A percentile compares a stretch with the other conserved stretches of the same genome.
phyloP scores from a whole-genome alignment of 768 basidiomycete species.

The Suillus clintonianus region DNA sequence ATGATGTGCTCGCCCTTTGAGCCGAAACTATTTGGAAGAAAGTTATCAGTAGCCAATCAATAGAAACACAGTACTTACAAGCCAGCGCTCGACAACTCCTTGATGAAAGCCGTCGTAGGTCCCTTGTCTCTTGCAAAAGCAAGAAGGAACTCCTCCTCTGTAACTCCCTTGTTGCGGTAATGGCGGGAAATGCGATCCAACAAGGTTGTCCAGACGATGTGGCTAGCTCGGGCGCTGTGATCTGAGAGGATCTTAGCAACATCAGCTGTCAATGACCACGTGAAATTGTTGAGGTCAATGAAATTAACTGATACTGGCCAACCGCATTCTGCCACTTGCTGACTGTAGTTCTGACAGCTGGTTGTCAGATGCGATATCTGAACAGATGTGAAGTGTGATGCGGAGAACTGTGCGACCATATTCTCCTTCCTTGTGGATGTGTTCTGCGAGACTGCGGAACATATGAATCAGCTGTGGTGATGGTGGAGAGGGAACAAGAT shows the following conservation, averaged over 20 bases:
- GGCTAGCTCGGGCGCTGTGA: not conserved
- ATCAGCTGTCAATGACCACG: not conserved
- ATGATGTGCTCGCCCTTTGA: not conserved
- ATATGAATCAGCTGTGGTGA: too few relatives aligned
- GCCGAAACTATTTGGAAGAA: not conserved
- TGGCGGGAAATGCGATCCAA: not conserved
- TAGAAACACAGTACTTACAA: not conserved
- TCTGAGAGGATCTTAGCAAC: not conserved
- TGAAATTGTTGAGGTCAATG: not conserved
- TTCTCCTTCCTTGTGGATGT: too few relatives aligned
- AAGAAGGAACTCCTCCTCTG: not conserved
- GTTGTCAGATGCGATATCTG: too few relatives aligned
- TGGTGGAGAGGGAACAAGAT: too few relatives aligned
- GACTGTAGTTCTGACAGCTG: too few relatives aligned
- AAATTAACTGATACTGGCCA: not conserved
- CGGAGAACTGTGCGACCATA: too few relatives aligned
- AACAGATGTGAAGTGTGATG: too few relatives aligned
- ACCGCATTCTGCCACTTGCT: not conserved
- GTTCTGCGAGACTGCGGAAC: too few relatives aligned
- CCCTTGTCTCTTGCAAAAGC: not conserved
- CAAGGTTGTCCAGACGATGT: not conserved
- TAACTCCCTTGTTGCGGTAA: not conserved
- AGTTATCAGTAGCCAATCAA: not conserved
- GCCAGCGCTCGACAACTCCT: not conserved
- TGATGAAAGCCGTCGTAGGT: not conserved